Percentiles rank a stretch among this genome's conserved stretches.
Evolutionary conservation across 108 stramenopile genomes (phyloP).

Genomic region (Cyclostephanos tholiformis): DNA sequence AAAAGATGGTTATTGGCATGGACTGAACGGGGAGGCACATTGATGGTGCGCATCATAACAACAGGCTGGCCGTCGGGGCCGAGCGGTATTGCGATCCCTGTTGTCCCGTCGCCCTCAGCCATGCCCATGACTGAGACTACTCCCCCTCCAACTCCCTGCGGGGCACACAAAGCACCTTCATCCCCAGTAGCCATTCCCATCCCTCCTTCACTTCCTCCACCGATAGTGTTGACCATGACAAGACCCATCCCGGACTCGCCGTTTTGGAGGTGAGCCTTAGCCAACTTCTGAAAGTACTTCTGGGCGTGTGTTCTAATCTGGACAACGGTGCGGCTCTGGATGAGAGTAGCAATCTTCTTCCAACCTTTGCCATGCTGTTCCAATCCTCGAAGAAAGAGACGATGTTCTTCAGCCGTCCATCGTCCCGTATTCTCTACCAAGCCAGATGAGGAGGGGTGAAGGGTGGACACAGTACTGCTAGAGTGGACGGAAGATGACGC

Average conservation of each 20-base stretch:
- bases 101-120: slow-evolving; percentile 3
- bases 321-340: slow-evolving; percentile 95
- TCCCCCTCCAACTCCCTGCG: neutral
- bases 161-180: neutral
- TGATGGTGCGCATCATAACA: slow-evolving; percentile 3
- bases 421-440: slow-evolving; percentile 90
- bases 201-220: neutral
- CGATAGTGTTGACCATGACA: neutral
- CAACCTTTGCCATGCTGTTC: slow-evolving; percentile 94
- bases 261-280: slow-evolving; percentile 85
- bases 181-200: neutral
- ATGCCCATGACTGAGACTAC: neutral
- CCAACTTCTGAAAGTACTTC: slow-evolving; percentile 99
- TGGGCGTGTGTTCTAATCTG: slow-evolving; percentile 98
- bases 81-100: neutral
- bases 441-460: slow-evolving; percentile 4
- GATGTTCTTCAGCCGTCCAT: slow-evolving; percentile 97
- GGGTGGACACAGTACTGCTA: neutral
- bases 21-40: neutral
- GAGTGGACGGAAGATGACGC: slow-evolving; percentile 5
- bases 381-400: slow-evolving; percentile 92
- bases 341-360: slow-evolving; percentile 91
- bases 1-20: slow-evolving; percentile 5
- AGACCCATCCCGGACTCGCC: slow-evolving; percentile 50
- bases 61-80: slow-evolving; percentile 8